These are phyloP conservation scores for Quercus phellos DNA, from an alignment of 331 rosid species.

Conservation along the genomic window DNA sequence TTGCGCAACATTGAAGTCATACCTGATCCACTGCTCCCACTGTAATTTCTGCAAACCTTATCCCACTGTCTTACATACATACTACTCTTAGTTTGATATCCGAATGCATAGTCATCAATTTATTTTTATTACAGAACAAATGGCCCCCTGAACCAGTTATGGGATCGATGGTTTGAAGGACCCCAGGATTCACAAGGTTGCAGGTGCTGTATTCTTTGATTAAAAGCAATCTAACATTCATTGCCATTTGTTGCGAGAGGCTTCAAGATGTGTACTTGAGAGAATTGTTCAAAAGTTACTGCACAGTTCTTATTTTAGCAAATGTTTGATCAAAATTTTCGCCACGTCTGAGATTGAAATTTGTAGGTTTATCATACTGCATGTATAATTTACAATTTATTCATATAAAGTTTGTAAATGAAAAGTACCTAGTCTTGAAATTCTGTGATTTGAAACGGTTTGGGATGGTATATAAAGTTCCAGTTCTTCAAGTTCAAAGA, in stretches of 20 bases:
- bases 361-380: neutral
- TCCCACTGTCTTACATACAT: neutral
- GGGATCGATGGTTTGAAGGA: conserved; percentile 92
- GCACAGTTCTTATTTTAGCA: neutral
- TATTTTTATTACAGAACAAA: conserved; percentile 42
- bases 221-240: conserved; percentile 14
- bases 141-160: conserved; percentile 54
- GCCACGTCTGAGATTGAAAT: neutral
- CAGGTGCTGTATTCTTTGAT: conserved; percentile 64
- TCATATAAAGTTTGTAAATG: neutral
- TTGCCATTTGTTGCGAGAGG: conserved; percentile 12
- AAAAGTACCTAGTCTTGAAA: neutral
- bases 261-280: conserved; percentile 12
- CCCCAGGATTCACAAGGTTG: conserved; percentile 63
- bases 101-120: conserved; percentile 5
- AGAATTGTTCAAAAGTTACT: neutral
- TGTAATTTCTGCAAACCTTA: conserved; percentile 37
- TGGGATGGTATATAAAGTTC: neutral
- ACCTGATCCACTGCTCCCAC: conserved; percentile 64
- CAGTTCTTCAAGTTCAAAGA: neutral
- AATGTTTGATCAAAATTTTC: neutral
- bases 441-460: neutral
- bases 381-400: neutral
- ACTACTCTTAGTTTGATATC: neutral
- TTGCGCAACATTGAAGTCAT: conserved; percentile 34